Conservation (phyloP, 371 early-diverging fungal species). For the Phascolomyces articulosus region DNA sequence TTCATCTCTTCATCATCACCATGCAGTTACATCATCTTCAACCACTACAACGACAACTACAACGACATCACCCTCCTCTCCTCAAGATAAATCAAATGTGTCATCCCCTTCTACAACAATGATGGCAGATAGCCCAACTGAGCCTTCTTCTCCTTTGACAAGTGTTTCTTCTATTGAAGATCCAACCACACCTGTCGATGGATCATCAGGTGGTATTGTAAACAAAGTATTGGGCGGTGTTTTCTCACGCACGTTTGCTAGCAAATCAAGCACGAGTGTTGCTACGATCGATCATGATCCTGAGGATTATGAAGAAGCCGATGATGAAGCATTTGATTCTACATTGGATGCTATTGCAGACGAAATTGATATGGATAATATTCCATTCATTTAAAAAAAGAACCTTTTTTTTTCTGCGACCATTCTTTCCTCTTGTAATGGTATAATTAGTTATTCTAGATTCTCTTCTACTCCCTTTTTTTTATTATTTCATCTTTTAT, state of each 20-base stretch:
- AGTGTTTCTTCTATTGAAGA: slow-evolving; percentile 12
- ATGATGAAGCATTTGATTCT: slow-evolving; percentile 45
- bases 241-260: slow-evolving; percentile 36
- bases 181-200: slow-evolving; percentile 4
- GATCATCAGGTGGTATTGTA: slow-evolving; percentile 23
- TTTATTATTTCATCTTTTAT: too few relatives aligned
- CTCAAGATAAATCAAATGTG: neutral
- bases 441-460: neutral
- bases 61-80: too few relatives aligned
- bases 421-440: neutral
- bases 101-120: neutral
- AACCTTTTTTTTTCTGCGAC: neutral
- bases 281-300: neutral
- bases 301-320: slow-evolving; percentile 36
- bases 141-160: slow-evolving; percentile 12
- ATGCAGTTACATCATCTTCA: neutral
- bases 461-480: neutral
- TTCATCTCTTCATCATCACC: too few relatives aligned
- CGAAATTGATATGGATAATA: slow-evolving; percentile 56
- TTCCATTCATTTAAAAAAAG: slow-evolving; percentile 47
- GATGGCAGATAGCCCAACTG: neutral
- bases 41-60: too few relatives aligned
- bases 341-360: slow-evolving; percentile 46
- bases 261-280: slow-evolving; percentile 15
- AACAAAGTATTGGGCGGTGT: slow-evolving; percentile 37